Conservation (phyloP, 768 basidiomycete genomes). For the Leucocoprinus sp. region DNA sequence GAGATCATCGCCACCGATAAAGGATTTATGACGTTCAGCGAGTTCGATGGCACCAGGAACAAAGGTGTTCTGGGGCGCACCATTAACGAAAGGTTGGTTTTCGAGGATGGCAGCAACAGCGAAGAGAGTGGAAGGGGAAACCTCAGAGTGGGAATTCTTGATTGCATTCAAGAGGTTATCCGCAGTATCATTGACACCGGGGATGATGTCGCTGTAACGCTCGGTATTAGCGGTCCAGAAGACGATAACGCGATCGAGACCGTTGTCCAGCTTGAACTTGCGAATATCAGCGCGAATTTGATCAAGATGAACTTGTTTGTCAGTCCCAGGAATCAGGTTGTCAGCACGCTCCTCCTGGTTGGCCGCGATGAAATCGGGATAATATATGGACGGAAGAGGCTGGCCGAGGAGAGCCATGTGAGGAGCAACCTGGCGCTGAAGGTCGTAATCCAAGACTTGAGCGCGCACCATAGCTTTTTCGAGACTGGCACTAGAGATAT, state of each 20-base stretch:
- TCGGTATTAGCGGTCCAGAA: conserved; percentile 99
- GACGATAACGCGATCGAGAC: conserved; percentile 81
- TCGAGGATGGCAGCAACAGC: conserved; percentile 95
- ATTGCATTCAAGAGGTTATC: conserved; percentile 80
- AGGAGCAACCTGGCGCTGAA: conserved; percentile 90
- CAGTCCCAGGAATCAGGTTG: conserved; percentile 75
- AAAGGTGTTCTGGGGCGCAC: conserved; percentile 98
- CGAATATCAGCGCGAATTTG: conserved; percentile 91
- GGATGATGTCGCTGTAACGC: conserved; percentile 90
- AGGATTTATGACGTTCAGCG: conserved; percentile 80
- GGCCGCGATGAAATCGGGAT: conserved; percentile 95
- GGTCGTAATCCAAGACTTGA: conserved; percentile 90
- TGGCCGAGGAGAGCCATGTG: conserved; percentile 72
- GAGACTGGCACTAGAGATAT: conserved; percentile 79
- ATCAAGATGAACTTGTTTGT: conserved; percentile 90
- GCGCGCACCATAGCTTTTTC: conserved; percentile 93
- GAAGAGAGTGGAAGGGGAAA: conserved; percentile 95
- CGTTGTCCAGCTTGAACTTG: conserved; percentile 78
- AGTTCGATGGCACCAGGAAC: conserved; percentile 92
- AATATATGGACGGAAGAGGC: conserved; percentile 93
- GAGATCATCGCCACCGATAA: conserved; percentile 97
- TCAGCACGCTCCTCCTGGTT: conserved; percentile 96
- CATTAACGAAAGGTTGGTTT: conserved; percentile 92
- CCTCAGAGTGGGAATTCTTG: conserved; percentile 78
- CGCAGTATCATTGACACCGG: conserved; percentile 92